Conservation (phyloP, 2,329 filamentous ascomycete species). For the Stagonosporopsis cucurbitacearum region DNA sequence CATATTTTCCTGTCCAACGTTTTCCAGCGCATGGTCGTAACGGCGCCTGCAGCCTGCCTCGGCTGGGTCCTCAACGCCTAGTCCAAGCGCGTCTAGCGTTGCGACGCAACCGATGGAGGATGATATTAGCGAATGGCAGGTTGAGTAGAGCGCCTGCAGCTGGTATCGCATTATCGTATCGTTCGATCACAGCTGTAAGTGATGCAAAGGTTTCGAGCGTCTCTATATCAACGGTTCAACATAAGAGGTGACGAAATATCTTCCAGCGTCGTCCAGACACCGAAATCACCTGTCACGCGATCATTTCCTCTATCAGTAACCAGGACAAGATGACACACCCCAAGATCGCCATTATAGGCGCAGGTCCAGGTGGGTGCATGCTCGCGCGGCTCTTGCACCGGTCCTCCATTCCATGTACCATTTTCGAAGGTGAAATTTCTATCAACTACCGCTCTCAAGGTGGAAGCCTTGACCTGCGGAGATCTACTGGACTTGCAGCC, state of each 20-base stretch:
- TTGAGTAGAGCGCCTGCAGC: background rate
- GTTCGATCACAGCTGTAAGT: background rate
- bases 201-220: background rate
- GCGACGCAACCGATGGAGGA: background rate
- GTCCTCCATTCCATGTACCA: slow-evolving; percentile 53
- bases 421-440: slow-evolving; percentile 55
- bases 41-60: background rate
- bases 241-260: too few relatives aligned
- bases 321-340: slow-evolving; percentile 18
- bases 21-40: too few relatives aligned
- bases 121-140: background rate
- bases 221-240: background rate
- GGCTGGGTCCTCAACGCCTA: background rate
- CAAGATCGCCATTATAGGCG: slow-evolving; percentile 49
- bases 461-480: slow-evolving; percentile 62
- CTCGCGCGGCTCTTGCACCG: slow-evolving; percentile 60
- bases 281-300: background rate
- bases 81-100: slow-evolving; percentile 6
- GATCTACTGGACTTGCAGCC: slow-evolving; percentile 58
- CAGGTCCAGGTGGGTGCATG: slow-evolving; percentile 56
- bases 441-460: slow-evolving; percentile 41
- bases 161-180: background rate
- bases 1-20: background rate
- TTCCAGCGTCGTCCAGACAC: background rate
- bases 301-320: background rate